Evolutionary conservation across 2,329 filamentous ascomycete species (phyloP).

Genomic region (Metarhizium album): DNA sequence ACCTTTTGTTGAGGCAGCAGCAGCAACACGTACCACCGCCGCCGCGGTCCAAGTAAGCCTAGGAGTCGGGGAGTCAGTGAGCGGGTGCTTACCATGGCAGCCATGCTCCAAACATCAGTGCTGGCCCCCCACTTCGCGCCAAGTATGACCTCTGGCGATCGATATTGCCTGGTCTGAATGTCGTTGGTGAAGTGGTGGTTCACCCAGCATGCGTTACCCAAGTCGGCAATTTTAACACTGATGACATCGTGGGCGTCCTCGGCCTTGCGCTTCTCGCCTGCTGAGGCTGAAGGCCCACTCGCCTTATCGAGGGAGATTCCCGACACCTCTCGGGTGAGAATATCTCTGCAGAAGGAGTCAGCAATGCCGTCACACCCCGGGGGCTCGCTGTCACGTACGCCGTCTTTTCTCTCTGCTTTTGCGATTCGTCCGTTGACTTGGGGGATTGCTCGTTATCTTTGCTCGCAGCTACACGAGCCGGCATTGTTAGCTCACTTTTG

Average conservation of each 20-base stretch:
- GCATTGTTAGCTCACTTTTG: neutral
- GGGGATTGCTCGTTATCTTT: slow-evolving; percentile 33
- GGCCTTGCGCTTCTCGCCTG: slow-evolving; percentile 51
- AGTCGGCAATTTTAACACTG: slow-evolving; percentile 96
- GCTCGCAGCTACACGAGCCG: slow-evolving; percentile 18
- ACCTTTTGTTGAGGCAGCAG: neutral
- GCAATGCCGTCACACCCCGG: neutral
- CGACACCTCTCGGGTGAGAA: slow-evolving; percentile 85
- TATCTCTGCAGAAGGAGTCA: slow-evolving; percentile 48
- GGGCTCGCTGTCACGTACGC: slow-evolving; percentile 50
- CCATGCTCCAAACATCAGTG: slow-evolving; percentile 99
- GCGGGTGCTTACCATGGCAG: slow-evolving; percentile 68
- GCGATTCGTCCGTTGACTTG: slow-evolving; percentile 49
- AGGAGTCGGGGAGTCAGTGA: too few species aligned
- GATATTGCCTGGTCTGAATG: slow-evolving; percentile 94
- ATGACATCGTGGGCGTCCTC: slow-evolving; percentile 66
- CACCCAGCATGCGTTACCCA: slow-evolving; percentile 98
- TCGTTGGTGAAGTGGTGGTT: slow-evolving; percentile 99
- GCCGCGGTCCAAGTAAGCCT: too few species aligned
- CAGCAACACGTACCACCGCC: neutral
- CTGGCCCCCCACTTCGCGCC: slow-evolving; percentile 99
- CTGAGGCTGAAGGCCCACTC: slow-evolving; percentile 35
- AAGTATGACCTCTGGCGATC: slow-evolving; percentile 92
- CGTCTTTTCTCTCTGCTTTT: slow-evolving; percentile 84
- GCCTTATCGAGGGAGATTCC: slow-evolving; percentile 85